Percentiles rank a stretch among this genome's conserved stretches.
Evolutionary conservation across 331 rosid species (phyloP).

Genomic region (Rosa hybrid): DNA sequence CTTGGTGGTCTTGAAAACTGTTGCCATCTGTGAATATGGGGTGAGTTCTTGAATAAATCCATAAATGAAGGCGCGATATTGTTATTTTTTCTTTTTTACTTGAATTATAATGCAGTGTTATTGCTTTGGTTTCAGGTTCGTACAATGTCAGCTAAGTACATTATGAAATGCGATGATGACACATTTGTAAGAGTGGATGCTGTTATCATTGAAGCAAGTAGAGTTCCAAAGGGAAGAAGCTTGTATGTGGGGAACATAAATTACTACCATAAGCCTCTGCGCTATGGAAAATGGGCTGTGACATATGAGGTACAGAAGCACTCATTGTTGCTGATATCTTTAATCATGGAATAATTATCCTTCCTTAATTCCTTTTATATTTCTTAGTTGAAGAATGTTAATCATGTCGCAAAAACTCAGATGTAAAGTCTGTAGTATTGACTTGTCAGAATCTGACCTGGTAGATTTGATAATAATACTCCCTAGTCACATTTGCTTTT

Average conservation of each 20-base stretch:
- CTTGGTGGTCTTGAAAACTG: constrained; percentile 92
- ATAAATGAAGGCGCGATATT: background rate
- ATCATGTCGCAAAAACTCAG: background rate
- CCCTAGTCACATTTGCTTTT: constrained; percentile 12
- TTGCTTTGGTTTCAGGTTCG: constrained; percentile 54
- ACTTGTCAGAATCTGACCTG: background rate
- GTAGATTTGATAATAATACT: constrained; percentile 12
- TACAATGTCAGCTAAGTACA: constrained; percentile 60
- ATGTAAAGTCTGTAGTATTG: background rate
- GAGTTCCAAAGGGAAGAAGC: constrained; percentile 48
- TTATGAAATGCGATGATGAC: constrained; percentile 98
- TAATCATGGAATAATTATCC: background rate
- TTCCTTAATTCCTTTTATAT: background rate
- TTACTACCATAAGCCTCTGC: constrained; percentile 79
- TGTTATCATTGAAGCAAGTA: constrained; percentile 49
- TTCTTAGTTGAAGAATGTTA: background rate
- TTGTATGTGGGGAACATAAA: constrained; percentile 90
- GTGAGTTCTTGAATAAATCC: constrained; percentile 48
- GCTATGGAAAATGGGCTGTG: constrained; percentile 96
- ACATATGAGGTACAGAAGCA: constrained; percentile 71
- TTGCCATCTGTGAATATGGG: constrained; percentile 94
- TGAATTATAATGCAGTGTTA: constrained; percentile 19
- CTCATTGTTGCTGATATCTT: background rate
- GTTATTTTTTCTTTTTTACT: background rate
- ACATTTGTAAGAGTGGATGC: constrained; percentile 80